phyloP scores from a whole-genome alignment of 805 yeast genomes.

The Lachancea sp. region DNA sequence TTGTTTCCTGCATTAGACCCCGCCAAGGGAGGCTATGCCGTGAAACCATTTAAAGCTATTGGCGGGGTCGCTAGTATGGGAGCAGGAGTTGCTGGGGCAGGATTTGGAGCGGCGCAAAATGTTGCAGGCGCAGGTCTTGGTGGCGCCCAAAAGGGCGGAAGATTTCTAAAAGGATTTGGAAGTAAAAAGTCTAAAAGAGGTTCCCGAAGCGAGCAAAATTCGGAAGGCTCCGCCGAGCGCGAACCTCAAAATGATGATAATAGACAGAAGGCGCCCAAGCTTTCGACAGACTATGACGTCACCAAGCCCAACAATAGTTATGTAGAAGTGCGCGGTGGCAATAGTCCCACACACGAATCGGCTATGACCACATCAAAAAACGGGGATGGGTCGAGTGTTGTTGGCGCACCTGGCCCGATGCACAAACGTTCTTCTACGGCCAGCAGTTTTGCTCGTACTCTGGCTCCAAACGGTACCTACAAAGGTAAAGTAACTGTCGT shows the following conservation, averaged over 20 bases:
- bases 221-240: constrained; percentile 4
- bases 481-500: constrained; percentile 53
- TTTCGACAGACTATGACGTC: constrained; percentile 22
- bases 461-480: constrained; percentile 29
- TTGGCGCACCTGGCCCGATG: constrained; percentile 16
- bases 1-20: constrained; percentile 53
- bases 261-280: constrained; percentile 9
- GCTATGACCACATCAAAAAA: constrained; percentile 11
- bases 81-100: constrained; percentile 34
- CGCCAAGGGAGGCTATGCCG: constrained; percentile 37
- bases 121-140: constrained; percentile 41
- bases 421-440: constrained; percentile 19
- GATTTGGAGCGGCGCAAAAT: constrained; percentile 37
- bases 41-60: constrained; percentile 44
- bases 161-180: constrained; percentile 32
- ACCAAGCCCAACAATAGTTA: constrained; percentile 29
- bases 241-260: not conserved
- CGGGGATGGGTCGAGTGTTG: constrained; percentile 17
- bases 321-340: constrained; percentile 18
- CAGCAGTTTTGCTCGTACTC: constrained; percentile 25
- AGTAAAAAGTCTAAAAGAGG: constrained; percentile 22
- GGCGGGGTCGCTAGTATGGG: constrained; percentile 23
- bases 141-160: constrained; percentile 45
- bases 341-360: constrained; percentile 2
- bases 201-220: not conserved